Base-by-base conservation (phyloP, 345 rosid species). In the Jatropha curcas region DNA sequence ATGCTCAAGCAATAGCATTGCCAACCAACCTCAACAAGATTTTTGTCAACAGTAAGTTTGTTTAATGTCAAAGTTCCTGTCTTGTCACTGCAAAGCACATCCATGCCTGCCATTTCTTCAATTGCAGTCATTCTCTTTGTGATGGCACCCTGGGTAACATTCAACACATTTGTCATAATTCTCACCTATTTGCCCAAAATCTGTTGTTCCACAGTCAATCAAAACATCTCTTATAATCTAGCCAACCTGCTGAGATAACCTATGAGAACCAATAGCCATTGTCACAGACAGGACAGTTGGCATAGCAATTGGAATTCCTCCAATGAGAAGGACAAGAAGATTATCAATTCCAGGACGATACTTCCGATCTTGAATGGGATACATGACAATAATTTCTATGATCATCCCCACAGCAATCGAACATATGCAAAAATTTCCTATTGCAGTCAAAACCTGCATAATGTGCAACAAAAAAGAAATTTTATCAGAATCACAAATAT, bases 101-200 rank as follows among this genome's bases (percentile, higher is more conserved):
- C 98, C 98, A 94, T 94, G 81, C 98, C 98, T 22, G 99, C 99
- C 99, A 95, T 95, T 83, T 92, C 99, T 79, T 95, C 99, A 59
- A 95, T 95, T 35, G 98, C 98, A 59, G 99, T 95, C 99, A 95
- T 95, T 84, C 98, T 89, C 89, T 95, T 95, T 7, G 99, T 95
- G 77, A 95, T 95, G 62, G 99, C 99, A 70, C 99, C 98, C 98
- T 94, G 83, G 27, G 82, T 71, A 60, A 72, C 52, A 57, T 80
- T 52, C 27, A 64, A 65, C 37, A 57, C 12, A 57, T 27, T 67
- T 27, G 5, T 45, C 60, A 71, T 4, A 61, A 22, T 48, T 24
- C 25, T 33, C 72, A 43, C 62, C 72, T 67, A 64, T 41, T n/a
- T 17, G 61, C 63, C 79, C 72, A 72, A 57, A 68, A 60, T 22